Conservation (phyloP, 306 rosid species). For the Gynostemma pentaphyllum region DNA sequence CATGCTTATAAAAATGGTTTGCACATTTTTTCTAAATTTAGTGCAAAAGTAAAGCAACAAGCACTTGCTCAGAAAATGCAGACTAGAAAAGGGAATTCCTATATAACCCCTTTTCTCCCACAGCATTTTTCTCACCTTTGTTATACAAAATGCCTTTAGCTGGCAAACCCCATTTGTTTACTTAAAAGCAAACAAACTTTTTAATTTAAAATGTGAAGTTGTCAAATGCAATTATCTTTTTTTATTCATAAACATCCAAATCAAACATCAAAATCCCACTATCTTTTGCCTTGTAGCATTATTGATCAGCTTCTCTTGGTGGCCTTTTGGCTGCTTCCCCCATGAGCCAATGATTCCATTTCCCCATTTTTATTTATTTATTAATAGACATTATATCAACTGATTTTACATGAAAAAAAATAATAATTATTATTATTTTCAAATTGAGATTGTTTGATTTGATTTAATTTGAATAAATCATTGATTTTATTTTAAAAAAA, state of each 20-base stretch:
- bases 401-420: background rate
- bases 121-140: background rate
- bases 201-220: no score
- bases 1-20: no score
- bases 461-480: background rate
- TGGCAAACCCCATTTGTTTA: conserved; percentile 11
- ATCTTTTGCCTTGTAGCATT: background rate
- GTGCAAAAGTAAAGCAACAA: no score
- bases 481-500: background rate
- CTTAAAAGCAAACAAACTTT: conserved; percentile 11
- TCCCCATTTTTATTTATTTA: background rate
- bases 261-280: background rate
- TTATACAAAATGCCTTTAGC: conserved; percentile 13
- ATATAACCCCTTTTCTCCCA: no score
- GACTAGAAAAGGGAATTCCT: no score
- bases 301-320: background rate
- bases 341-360: background rate
- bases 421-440: background rate
- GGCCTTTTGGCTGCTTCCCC: conserved; percentile 4
- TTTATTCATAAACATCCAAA: background rate
- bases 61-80: no score
- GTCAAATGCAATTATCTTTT: conserved; percentile 19
- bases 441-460: background rate
- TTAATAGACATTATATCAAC: background rate
- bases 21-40: no score